These are phyloP conservation scores for Ophiostoma australiae DNA, from an alignment of 2,329 filamentous ascomycete genomes.

Conservation along the genomic window DNA sequence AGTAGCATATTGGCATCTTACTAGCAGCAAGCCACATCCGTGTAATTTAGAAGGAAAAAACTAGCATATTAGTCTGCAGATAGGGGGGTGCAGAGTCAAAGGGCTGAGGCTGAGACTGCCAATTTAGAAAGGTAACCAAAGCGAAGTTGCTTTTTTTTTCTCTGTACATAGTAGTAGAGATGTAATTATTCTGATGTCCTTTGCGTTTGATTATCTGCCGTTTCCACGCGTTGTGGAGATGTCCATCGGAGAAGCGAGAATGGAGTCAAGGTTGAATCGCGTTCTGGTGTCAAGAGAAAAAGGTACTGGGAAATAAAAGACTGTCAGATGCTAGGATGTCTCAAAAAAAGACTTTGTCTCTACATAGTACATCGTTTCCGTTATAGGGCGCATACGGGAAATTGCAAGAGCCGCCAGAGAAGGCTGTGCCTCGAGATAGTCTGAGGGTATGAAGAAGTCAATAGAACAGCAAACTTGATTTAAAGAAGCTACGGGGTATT, in stretches of 20 bases:
- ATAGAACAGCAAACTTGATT: neutral
- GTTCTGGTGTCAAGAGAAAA: neutral
- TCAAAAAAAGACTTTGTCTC: neutral
- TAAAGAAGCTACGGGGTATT: no score
- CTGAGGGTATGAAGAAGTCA: neutral
- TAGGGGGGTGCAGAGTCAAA: neutral
- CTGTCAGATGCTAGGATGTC: neutral
- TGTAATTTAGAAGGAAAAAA: neutral
- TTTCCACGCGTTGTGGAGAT: slow-evolving; percentile 2
- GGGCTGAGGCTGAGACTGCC: neutral
- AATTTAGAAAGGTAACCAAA: neutral
- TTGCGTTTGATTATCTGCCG: neutral
- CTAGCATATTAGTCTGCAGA: neutral
- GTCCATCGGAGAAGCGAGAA: neutral
- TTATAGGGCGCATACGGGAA: neutral
- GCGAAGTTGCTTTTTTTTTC: neutral
- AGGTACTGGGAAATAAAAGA: neutral
- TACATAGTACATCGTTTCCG: neutral
- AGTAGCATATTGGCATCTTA: neutral
- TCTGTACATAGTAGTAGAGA: neutral
- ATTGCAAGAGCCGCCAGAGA: neutral
- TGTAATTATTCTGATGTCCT: no score
- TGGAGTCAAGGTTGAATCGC: slow-evolving; percentile 4
- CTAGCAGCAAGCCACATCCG: slow-evolving; percentile 8
- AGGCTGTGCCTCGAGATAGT: neutral